Conservation (phyloP, 2,329 filamentous ascomycete genomes). For the Aspergillus uvarum region DNA sequence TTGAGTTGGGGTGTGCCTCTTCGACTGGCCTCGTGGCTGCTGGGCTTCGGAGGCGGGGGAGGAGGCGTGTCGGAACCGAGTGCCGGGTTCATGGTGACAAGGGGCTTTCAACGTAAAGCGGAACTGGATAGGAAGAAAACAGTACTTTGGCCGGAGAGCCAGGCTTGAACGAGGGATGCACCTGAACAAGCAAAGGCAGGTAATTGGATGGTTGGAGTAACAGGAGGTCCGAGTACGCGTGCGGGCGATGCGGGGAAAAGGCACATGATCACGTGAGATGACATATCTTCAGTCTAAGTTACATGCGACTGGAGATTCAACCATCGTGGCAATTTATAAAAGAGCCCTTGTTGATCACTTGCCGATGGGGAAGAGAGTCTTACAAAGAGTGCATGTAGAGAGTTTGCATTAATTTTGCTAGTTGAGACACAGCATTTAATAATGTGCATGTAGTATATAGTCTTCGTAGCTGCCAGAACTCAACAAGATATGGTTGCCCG, state of each 20-base stretch:
- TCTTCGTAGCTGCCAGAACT: background rate
- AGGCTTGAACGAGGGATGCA: background rate
- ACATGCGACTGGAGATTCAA: no score
- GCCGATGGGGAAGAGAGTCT: background rate
- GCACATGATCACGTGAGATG: background rate
- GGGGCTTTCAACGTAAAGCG: slow-evolving; percentile 8
- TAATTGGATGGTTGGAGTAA: slow-evolving; percentile 4
- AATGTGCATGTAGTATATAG: background rate
- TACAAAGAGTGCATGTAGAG: background rate
- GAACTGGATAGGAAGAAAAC: background rate
- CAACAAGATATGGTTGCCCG: background rate
- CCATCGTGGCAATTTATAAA: background rate
- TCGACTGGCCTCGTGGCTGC: slow-evolving; percentile 67
- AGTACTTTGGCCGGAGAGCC: background rate
- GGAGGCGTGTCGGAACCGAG: slow-evolving; percentile 60
- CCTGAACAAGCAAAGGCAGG: background rate
- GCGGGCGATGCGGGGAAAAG: slow-evolving; percentile 5
- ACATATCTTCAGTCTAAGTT: background rate
- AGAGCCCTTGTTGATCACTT: background rate
- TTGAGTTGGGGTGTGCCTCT: slow-evolving; percentile 61
- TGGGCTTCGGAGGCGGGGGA: slow-evolving; percentile 69
- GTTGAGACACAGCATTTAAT: background rate
- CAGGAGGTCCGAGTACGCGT: background rate
- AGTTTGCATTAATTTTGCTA: background rate
- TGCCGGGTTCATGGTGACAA: slow-evolving; percentile 22